Evolutionary conservation across 2,329 filamentous ascomycete species (phyloP), one percentile per base, ranked within the genome.

Genomic region (Aspergillus piperis): DNA sequence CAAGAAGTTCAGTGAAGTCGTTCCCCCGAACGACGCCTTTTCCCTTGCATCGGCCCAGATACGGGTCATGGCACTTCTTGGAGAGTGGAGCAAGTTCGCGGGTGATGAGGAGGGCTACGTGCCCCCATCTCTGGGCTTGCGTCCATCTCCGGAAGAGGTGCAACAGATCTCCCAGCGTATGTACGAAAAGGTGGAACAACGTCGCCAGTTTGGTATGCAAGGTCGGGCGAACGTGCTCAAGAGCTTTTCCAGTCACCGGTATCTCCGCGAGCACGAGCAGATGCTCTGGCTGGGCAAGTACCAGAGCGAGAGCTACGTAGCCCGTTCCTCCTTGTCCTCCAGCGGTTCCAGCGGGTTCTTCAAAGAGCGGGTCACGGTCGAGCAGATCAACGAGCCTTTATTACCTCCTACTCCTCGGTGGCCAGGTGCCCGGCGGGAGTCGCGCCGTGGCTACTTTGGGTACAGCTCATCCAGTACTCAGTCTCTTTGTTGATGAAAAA

Each of bases 21-120:
- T 88, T 2, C 83, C 86, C 5, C 86, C 86, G 1, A 88, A 88
- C 65, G 86, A 88, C 69, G 80, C 85, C 7, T 80, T 81, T 42
- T 81, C 83, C 2, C 77, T 88, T 1, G 86, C 86, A 0, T 78
- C 83, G 19, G 86, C 86, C 0, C 86, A 88, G 66, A 82, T 88
- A 62, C 83, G 83, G 55, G 79, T 88, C 60, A 78, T 88, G 13
- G 84, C 81, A 3, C 82, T 88, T 77, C 73, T 87, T 0, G 86
- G 84, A 6, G 81, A 86, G 64, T 88, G 85, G 86, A 77, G 80
- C 52, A 74, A 82, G 53, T 87, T 84, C 67, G 82, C 83, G 3
- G 82, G 83, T 1, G 84, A 86, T 62, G 71, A 72, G 4, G 73
- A 72, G 11, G 68, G 71, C 30, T 67, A 54, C 6, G 5, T 48